Evolutionary conservation across 2,329 filamentous ascomycete species (phyloP).

Genomic region (Nigrograna mackinnonii): DNA sequence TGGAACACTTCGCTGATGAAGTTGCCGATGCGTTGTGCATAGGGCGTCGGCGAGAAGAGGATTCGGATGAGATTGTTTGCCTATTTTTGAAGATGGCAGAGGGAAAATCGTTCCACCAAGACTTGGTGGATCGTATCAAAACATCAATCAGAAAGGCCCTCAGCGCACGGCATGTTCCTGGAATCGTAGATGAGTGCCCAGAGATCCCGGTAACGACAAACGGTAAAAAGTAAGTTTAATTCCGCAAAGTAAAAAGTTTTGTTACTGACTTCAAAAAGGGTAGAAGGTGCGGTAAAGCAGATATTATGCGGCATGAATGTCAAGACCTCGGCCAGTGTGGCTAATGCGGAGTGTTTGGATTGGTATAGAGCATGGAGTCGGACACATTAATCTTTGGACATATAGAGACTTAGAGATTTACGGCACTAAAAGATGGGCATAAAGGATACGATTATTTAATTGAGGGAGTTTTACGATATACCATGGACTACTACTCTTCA

Average conservation of each 20-base stretch:
- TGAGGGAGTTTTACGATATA: too few relatives aligned
- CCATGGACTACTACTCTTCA: too few relatives aligned
- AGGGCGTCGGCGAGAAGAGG: conserved; percentile 70
- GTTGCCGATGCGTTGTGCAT: conserved; percentile 88
- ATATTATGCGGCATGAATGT: conserved; percentile 86
- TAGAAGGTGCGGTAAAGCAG: conserved; percentile 95
- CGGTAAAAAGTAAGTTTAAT: conserved; percentile 79
- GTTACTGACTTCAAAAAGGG: conserved; percentile 51
- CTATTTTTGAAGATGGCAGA: conserved; percentile 81
- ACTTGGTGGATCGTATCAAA: conserved; percentile 68
- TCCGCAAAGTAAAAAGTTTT: neutral
- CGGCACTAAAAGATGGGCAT: too few relatives aligned
- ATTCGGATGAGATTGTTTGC: conserved; percentile 83
- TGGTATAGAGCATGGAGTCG: conserved; percentile 80
- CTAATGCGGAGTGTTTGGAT: conserved; percentile 83
- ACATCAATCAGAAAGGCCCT: conserved; percentile 73
- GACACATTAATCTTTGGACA: conserved; percentile 22
- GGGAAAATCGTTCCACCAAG: conserved; percentile 59
- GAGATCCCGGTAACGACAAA: conserved; percentile 93
- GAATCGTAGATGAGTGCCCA: conserved; percentile 77
- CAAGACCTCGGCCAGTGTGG: conserved; percentile 90
- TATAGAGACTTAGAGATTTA: too few relatives aligned
- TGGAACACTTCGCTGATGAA: conserved; percentile 77
- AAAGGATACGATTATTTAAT: too few relatives aligned
- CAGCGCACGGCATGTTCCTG: conserved; percentile 87